Evolutionary conservation across 75 land plant species (phyloP), one percentile per base, ranked within the genome.

Genomic region (Pinus albicaulis): DNA sequence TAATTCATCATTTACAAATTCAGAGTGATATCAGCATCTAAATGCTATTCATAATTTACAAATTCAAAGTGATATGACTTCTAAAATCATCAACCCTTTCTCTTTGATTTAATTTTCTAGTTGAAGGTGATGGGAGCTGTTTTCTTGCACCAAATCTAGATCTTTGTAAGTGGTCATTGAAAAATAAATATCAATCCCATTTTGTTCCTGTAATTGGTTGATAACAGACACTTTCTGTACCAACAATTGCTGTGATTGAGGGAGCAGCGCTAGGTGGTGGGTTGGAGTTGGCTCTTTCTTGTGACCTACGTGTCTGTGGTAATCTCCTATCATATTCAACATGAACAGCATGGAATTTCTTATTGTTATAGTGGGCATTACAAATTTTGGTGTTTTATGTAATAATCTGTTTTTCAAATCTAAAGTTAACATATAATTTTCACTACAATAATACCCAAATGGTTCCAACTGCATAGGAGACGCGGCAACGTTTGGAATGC

Each of bases 221-320:
- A 55, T 61, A 68, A 69, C 83, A 96, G 99, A 82, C 79, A 76
- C 89, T 97, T 44, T 64, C 74, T 60, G 71, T 92, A 76, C 99
- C 99, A 69, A 97, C 95, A 15, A 92, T 97, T 84, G 95, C 95
- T 69, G 98, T 83, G 14, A 85, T 97, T 82, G 99, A 97, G 76
- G 99, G 98, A 68, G 92, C 80, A 57, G 99, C 99, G 57, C 76
- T 97, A 73, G 99, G 99, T 55, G 99, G 99, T 76, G 99, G 99
- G n/a, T 76, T 97, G 76, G 99, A 97, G 82, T 77, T 97, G 89
- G 95, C 92, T 63, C 84, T 97, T 31, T 81, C 98, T 63, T 97
- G 99, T 86, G 99, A 97, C 75, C 86, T 97, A 31, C 95, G 99
- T 20, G 81, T 97, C 57, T 97, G 95, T 88, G 98, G 99, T 96